phyloP scores from a whole-genome alignment of 2,329 filamentous ascomycete species.

The Graphiopsis chlorocephala region DNA sequence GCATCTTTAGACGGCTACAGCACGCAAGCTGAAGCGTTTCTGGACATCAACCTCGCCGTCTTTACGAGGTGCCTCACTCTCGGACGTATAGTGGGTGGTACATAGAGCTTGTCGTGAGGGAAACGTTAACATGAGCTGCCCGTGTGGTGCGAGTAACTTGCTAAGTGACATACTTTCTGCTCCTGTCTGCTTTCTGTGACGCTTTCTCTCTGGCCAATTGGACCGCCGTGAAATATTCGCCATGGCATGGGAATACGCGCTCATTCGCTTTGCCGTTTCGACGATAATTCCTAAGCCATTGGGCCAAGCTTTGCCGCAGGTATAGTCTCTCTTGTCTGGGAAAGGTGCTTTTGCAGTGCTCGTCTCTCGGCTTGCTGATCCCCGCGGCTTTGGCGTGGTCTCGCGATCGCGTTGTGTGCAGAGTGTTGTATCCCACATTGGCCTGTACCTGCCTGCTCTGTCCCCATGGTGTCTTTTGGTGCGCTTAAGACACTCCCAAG shows the following conservation, averaged over 20 bases:
- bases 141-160: background rate
- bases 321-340: background rate
- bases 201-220: background rate
- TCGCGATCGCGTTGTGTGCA: background rate
- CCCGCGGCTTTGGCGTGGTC: background rate
- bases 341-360: background rate
- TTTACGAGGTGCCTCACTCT: background rate
- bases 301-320: background rate
- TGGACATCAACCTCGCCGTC: background rate
- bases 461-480: background rate
- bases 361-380: background rate
- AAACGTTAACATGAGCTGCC: background rate
- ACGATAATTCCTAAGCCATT: background rate
- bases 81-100: background rate
- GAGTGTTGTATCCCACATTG: background rate
- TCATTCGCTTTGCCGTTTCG: background rate
- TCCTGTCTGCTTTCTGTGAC: background rate
- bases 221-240: background rate
- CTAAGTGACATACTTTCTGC: background rate
- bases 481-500: background rate
- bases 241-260: background rate
- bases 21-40: background rate
- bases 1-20: background rate
- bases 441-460: background rate
- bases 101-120: background rate